A percentile compares a stretch with the other conserved stretches of the same genome.
phyloP scores from a whole-genome alignment of 176 grass and related monocot species.

The Olyra latifolia region DNA sequence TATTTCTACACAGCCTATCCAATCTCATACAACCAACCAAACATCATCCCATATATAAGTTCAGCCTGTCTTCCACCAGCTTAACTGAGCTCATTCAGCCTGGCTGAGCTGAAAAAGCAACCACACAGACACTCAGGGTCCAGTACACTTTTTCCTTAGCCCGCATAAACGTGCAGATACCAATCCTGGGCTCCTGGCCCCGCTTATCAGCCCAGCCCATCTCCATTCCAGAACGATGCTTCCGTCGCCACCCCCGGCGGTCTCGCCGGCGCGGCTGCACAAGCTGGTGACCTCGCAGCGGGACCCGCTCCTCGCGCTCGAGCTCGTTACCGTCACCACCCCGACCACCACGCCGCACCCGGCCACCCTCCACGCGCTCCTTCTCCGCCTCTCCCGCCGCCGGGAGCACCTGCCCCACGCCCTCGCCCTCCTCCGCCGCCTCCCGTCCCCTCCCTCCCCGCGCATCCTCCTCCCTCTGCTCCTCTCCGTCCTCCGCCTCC shows the following conservation, averaged over 20 bases:
- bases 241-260: conserved; percentile 22
- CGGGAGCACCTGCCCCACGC: conserved; percentile 55
- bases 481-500: conserved; percentile 53
- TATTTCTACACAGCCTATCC: too few species aligned
- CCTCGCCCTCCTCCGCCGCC: conserved; percentile 56
- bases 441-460: conserved; percentile 45
- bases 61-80: too few species aligned
- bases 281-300: conserved; percentile 70
- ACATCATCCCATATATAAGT: too few species aligned
- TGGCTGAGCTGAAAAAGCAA: too few species aligned
- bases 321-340: conserved; percentile 54
- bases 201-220: too few species aligned
- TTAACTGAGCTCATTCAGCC: too few species aligned
- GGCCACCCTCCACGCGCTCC: conserved; percentile 39
- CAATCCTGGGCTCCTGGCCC: too few species aligned
- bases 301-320: conserved; percentile 71
- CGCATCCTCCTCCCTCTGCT: conserved; percentile 45
- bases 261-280: conserved; percentile 71
- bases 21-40: too few species aligned
- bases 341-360: conserved; percentile 40
- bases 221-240: not conserved
- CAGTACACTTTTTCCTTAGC: too few species aligned
- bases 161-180: too few species aligned
- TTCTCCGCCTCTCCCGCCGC: conserved; percentile 50
- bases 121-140: too few species aligned